phyloP scores from a whole-genome alignment of 176 grass and related monocot genomes.

The Raddia distichophylla region DNA sequence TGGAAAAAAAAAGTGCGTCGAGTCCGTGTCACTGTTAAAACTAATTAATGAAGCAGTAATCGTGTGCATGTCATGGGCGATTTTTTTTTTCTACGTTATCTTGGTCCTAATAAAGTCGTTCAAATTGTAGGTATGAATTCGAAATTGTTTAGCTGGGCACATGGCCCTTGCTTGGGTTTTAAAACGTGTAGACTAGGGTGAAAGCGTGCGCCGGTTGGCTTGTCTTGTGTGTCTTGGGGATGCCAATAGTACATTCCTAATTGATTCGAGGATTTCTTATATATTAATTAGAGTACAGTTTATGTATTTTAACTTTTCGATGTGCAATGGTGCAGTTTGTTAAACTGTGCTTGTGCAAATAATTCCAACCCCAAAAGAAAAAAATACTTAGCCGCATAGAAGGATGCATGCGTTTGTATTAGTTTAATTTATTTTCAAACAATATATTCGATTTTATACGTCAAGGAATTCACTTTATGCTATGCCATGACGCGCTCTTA shows the following conservation, averaged over 20 bases:
- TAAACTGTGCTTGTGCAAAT: too few species aligned
- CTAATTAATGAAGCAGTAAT: neutral
- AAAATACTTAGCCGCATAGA: too few species aligned
- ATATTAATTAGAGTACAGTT: too few species aligned
- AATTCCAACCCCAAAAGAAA: too few species aligned
- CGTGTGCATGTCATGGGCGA: neutral
- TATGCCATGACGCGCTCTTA: too few species aligned
- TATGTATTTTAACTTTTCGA: too few species aligned
- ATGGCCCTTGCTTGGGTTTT: neutral
- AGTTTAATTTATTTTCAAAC: neutral
- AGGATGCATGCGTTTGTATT: neutral
- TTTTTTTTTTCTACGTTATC: neutral
- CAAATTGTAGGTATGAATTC: neutral
- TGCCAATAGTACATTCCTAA: too few species aligned
- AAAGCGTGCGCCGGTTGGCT: neutral
- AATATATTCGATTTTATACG: neutral
- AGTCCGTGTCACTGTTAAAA: constrained; percentile 8
- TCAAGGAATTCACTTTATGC: neutral
- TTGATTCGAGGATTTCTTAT: too few species aligned
- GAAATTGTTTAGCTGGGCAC: constrained; percentile 6
- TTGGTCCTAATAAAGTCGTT: neutral
- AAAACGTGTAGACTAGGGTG: neutral
- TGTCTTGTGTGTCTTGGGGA: neutral
- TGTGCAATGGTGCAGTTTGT: too few species aligned
- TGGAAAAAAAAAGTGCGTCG: too few species aligned